Evolutionary conservation across 164 flowering plant species (phyloP).

Genomic region (Vitis amurensis): DNA sequence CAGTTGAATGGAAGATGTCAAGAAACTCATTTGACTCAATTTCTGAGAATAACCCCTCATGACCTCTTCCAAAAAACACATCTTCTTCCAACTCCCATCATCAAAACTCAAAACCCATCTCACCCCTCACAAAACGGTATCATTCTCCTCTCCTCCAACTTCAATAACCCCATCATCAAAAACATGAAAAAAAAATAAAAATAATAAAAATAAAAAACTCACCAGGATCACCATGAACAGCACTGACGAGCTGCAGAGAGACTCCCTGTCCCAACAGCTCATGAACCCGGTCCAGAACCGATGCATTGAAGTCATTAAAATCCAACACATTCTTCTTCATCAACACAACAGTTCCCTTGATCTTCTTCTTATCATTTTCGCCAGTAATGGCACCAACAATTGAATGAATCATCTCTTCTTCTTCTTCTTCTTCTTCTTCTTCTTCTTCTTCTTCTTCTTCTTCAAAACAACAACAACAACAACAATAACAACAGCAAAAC

Average conservation of each 20-base stretch:
- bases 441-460: not conserved
- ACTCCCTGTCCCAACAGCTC: slow-evolving; percentile 52
- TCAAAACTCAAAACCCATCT: too few relatives aligned
- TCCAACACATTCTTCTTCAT: slow-evolving; percentile 77
- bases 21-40: too few relatives aligned
- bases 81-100: too few relatives aligned
- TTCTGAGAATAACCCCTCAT: too few relatives aligned
- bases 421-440: too few relatives aligned
- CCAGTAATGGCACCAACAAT: slow-evolving; percentile 14
- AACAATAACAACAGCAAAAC: too few relatives aligned
- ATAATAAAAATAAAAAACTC: not conserved
- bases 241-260: slow-evolving; percentile 60
- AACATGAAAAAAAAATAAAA: not conserved
- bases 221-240: slow-evolving; percentile 47
- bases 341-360: slow-evolving; percentile 64
- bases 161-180: too few relatives aligned
- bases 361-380: slow-evolving; percentile 13
- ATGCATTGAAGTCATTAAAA: slow-evolving; percentile 51
- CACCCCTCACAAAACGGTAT: too few relatives aligned
- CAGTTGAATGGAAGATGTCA: too few relatives aligned
- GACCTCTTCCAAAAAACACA: too few relatives aligned
- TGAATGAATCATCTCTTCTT: slow-evolving; percentile 15
- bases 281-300: slow-evolving; percentile 45
- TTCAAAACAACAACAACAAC: too few relatives aligned
- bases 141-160: too few relatives aligned